Base-by-base conservation (phyloP, 2,329 filamentous ascomycete species). In the Diaporthe eres region DNA sequence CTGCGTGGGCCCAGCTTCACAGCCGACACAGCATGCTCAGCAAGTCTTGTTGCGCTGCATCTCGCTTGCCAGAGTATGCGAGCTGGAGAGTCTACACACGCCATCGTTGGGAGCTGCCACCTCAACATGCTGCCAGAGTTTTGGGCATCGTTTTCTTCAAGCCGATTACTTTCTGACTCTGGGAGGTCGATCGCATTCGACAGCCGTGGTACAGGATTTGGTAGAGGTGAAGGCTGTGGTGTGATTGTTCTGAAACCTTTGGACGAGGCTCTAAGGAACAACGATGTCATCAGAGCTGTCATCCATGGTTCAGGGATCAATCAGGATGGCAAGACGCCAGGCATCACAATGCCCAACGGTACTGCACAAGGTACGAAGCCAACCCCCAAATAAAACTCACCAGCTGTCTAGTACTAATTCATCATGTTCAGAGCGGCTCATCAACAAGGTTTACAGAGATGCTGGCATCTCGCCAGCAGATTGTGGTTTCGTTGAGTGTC, bases 221-320 rank as follows among this genome's bases (percentile, higher is more conserved):
- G 88, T 0, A 87, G 91, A 13, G 92, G 90, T 12, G 91, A 93
- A 78, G 91, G 90, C 5, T 86, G 88, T 28, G 89, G 85, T 9
- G 85, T 88, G 68, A 78, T 93, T 4, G 80, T 92, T 15, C 80
- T 93, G 17, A 93, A 93, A 82, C 87, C 65, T 9, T 28, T 70
- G 34, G 34, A 55, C 8, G 47, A 70, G 34, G 65, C 65, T 55
- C n/a, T 70, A n/a, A 55, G 34, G 22, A 25, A 86, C 77, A 88
- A 88, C 34, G 90, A 93, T 79, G 85, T 86, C 2, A 88, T 90
- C 75, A 84, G 86, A 51, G 87, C 87, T 17, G 83, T 90, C 47
- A 89, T 92, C 70, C 83, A 84, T 39, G 87, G 85, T 22, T 88
- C 86, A 5, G 88, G 86, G 3, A 82, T 87, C 63, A 91, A 91